A percentile compares a stretch with the other conserved stretches of the same genome.
Conservation (phyloP, 2,329 filamentous ascomycete genomes). For the Metarhizium album region DNA sequence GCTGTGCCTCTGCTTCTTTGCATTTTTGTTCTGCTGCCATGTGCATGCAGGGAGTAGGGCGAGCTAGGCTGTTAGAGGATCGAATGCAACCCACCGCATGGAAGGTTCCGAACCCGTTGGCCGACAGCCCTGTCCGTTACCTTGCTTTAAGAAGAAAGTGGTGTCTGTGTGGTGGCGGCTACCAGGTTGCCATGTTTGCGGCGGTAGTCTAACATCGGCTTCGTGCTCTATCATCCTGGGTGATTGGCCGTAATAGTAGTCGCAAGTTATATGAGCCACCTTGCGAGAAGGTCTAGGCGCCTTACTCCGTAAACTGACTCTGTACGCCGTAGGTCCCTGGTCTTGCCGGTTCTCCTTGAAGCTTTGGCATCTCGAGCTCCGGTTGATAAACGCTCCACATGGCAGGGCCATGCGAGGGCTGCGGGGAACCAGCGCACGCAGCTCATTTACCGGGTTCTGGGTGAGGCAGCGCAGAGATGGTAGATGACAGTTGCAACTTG, state of each 20-base stretch:
- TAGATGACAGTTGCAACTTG: too few relatives aligned
- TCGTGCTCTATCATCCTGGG: not conserved
- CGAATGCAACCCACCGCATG: not conserved
- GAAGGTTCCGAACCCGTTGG: slow-evolving; percentile 6
- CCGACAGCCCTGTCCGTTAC: not conserved
- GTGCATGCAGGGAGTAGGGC: not conserved
- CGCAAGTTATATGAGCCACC: not conserved
- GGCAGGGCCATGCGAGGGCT: not conserved
- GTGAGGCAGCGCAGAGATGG: too few relatives aligned
- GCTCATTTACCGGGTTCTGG: too few relatives aligned
- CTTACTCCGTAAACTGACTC: not conserved
- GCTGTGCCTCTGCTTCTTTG: not conserved
- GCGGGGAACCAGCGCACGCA: too few relatives aligned
- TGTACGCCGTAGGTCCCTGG: not conserved
- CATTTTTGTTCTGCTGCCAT: slow-evolving; percentile 1
- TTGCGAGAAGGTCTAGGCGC: not conserved
- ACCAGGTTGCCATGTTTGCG: not conserved
- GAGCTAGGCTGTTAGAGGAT: not conserved
- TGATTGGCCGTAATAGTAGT: not conserved
- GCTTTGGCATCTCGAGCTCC: not conserved
- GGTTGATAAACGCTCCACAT: not conserved
- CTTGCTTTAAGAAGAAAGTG: not conserved
- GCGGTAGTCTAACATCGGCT: not conserved
- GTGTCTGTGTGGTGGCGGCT: not conserved
- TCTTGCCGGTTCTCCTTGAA: not conserved